Conservation (phyloP, 108 stramenopile genomes). For the Halocafeteria seosinensis region DNA sequence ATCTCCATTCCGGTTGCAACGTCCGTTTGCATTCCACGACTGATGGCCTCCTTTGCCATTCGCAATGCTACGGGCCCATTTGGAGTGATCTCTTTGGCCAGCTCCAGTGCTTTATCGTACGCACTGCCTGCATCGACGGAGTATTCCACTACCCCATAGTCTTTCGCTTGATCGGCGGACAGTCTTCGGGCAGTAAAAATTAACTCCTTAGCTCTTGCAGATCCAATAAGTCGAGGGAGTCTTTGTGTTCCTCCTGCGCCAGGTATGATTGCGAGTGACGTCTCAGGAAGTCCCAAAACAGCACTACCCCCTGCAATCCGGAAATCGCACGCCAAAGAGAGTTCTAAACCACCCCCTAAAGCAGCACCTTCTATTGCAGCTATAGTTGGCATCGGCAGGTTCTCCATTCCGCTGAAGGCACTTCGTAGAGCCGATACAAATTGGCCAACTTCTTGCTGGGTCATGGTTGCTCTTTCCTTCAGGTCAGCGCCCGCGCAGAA, state of each 20-base stretch:
- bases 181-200: slow-evolving; percentile 55
- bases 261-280: slow-evolving; percentile 78
- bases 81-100: slow-evolving; percentile 40
- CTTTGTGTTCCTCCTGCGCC: slow-evolving; percentile 92
- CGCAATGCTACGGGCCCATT: slow-evolving; percentile 55
- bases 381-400: slow-evolving; percentile 68
- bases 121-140: slow-evolving; percentile 15
- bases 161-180: slow-evolving; percentile 31
- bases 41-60: slow-evolving; percentile 54
- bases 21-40: slow-evolving; percentile 32
- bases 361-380: slow-evolving; percentile 70
- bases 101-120: slow-evolving; percentile 16
- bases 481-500: slow-evolving; percentile 74
- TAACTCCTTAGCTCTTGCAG: slow-evolving; percentile 52
- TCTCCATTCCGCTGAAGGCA: slow-evolving; percentile 37
- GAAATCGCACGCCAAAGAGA: slow-evolving; percentile 75
- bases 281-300: slow-evolving; percentile 74
- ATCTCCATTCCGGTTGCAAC: slow-evolving; percentile 42
- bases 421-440: slow-evolving; percentile 42
- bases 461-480: slow-evolving; percentile 52
- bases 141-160: slow-evolving; percentile 44
- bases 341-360: slow-evolving; percentile 81
- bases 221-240: slow-evolving; percentile 62
- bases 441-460: slow-evolving; percentile 33
- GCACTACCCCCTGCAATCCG: slow-evolving; percentile 48